Percentiles rank a stretch among this genome's conserved stretches.
Evolutionary conservation across 164 flowering plant species (phyloP).

Genomic region (Piper betle): DNA sequence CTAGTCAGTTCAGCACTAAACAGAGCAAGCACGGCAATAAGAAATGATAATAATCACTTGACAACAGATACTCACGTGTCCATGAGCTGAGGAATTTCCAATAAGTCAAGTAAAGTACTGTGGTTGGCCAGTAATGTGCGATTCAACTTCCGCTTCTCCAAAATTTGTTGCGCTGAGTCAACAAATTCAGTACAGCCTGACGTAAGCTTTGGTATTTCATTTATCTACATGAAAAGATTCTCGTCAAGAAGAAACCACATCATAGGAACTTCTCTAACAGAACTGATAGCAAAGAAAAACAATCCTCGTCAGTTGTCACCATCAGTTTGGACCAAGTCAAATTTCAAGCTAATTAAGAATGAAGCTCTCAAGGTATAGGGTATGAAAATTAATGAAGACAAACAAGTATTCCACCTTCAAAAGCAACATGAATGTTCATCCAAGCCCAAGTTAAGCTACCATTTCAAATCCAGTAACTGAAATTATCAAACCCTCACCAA

Average conservation of each 20-base stretch:
- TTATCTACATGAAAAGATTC: conserved; percentile 33
- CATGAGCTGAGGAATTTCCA: conserved; percentile 99
- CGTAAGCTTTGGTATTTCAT: conserved; percentile 83
- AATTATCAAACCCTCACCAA: too few species aligned
- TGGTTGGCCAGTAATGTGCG: conserved; percentile 78
- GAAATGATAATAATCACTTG: neutral
- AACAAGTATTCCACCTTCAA: too few species aligned
- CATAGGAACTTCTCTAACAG: neutral
- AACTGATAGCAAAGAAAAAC: neutral
- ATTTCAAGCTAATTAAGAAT: too few species aligned
- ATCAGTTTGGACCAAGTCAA: too few species aligned
- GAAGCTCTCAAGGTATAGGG: too few species aligned
- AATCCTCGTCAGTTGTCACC: too few species aligned
- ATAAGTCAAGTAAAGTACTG: conserved; percentile 94
- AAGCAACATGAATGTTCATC: too few species aligned
- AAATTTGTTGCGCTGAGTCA: conserved; percentile 81
- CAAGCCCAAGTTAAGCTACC: too few species aligned
- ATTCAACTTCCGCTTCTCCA: conserved; percentile 91
- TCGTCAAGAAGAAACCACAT: neutral
- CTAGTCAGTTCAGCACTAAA: neutral
- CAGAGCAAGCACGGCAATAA: neutral
- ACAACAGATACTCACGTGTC: conserved; percentile 73
- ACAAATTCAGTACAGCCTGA: conserved; percentile 88
- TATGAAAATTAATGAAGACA: too few species aligned
- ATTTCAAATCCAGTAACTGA: too few species aligned